Conservation (phyloP, 345 rosid genomes). For the Citrus australasica region DNA sequence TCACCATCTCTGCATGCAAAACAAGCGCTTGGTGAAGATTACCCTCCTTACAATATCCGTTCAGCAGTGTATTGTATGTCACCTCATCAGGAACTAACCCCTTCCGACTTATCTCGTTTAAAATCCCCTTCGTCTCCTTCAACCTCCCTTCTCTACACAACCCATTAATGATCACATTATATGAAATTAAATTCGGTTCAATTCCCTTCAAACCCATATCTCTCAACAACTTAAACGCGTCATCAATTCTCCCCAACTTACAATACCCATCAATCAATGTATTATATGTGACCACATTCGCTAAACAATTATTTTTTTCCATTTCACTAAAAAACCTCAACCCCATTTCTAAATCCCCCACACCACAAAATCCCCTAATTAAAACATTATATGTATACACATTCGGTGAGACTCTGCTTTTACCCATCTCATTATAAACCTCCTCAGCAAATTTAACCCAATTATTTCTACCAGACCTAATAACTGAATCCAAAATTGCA, state of each 20-base stretch:
- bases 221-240: slow-evolving; percentile 50
- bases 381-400: slow-evolving; percentile 81
- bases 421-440: slow-evolving; percentile 56
- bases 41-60: slow-evolving; percentile 78
- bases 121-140: slow-evolving; percentile 57
- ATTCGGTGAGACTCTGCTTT: slow-evolving; percentile 59
- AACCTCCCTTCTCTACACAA: slow-evolving; percentile 73
- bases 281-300: slow-evolving; percentile 85
- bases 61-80: slow-evolving; percentile 73
- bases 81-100: slow-evolving; percentile 77
- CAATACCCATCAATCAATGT: slow-evolving; percentile 70
- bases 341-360: slow-evolving; percentile 71
- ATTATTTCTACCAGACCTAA: slow-evolving; percentile 42
- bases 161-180: slow-evolving; percentile 72
- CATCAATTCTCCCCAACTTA: slow-evolving; percentile 55
- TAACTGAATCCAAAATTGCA: slow-evolving; percentile 68
- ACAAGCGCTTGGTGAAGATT: slow-evolving; percentile 82
- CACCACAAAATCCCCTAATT: slow-evolving; percentile 73
- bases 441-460: slow-evolving; percentile 51
- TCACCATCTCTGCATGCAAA: slow-evolving; percentile 69
- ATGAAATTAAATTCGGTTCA: slow-evolving; percentile 78
- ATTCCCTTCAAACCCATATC: slow-evolving; percentile 58
- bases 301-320: slow-evolving; percentile 68
- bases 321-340: slow-evolving; percentile 43
- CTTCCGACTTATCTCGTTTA: slow-evolving; percentile 49